Conservation (phyloP, 768 basidiomycete genomes). For the Pulveroboletus sp. region DNA sequence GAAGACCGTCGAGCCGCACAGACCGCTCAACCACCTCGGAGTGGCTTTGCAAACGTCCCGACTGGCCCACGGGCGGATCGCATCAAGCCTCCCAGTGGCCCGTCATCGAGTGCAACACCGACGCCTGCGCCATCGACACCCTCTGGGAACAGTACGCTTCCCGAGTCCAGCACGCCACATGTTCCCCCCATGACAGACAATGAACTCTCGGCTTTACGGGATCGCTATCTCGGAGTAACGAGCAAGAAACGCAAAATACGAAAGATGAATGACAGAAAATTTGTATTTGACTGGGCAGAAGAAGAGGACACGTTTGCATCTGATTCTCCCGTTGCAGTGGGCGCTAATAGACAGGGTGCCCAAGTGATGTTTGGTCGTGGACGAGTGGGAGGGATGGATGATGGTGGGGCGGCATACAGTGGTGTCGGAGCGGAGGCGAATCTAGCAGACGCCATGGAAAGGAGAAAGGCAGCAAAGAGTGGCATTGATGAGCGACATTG, state of each 20-base stretch:
- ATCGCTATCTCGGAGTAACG: conserved; percentile 92
- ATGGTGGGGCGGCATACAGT: conserved; percentile 45
- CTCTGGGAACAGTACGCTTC: conserved; percentile 24
- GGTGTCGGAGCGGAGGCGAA: conserved; percentile 45
- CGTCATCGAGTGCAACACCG: conserved; percentile 38
- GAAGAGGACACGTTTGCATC: conserved; percentile 90
- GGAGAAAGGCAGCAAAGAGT: conserved; percentile 74
- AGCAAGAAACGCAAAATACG: conserved; percentile 93
- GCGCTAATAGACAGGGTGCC: conserved; percentile 73
- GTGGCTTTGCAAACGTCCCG: conserved; percentile 67
- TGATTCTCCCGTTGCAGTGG: conserved; percentile 71
- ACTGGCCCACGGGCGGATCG: conserved; percentile 84
- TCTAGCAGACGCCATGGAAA: conserved; percentile 79
- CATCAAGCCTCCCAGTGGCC: conserved; percentile 36
- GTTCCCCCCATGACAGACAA: conserved; percentile 73
- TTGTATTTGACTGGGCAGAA: conserved; percentile 99
- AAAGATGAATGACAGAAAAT: conserved; percentile 94
- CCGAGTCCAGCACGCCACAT: conserved; percentile 39
- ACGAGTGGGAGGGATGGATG: conserved; percentile 84
- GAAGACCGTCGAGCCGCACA: conserved; percentile 36
- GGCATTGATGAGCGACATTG: conserved; percentile 95
- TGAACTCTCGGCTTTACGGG: conserved; percentile 81
- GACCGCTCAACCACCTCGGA: conserved; percentile 34
- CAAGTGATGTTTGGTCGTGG: conserved; percentile 89
- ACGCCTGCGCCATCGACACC: conserved; percentile 51